phyloP scores from a whole-genome alignment of 73 alveolate genomes.

The Effrenium voratum region DNA sequence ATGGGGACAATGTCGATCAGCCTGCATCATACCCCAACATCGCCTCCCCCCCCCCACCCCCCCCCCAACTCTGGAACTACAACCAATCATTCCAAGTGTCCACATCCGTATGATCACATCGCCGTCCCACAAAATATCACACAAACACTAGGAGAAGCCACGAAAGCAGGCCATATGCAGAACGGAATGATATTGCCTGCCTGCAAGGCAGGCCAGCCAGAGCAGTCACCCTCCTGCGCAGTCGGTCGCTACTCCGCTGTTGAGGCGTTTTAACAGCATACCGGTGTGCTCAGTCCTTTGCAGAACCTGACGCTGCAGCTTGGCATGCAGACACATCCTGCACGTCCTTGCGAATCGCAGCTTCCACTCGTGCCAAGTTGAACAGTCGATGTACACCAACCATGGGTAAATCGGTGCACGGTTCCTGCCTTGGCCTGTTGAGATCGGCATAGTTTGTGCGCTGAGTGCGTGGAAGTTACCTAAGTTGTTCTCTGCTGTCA shows the following conservation, averaged over 20 bases:
- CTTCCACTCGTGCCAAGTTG: too few relatives aligned
- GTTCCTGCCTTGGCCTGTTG: constrained; percentile 37
- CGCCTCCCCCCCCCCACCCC: neutral
- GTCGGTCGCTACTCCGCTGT: too few relatives aligned
- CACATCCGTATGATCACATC: neutral
- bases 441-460: constrained; percentile 27
- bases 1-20: too few relatives aligned
- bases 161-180: too few relatives aligned
- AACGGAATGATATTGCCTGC: neutral
- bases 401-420: too few relatives aligned
- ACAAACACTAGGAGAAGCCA: neutral
- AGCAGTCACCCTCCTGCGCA: constrained; percentile 44
- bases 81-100: neutral
- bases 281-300: too few relatives aligned
- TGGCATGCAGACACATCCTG: too few relatives aligned
- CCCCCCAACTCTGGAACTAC: neutral
- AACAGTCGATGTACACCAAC: too few relatives aligned
- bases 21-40: too few relatives aligned
- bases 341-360: too few relatives aligned
- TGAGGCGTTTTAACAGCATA: too few relatives aligned
- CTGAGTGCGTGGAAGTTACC: neutral
- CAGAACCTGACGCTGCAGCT: neutral
- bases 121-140: neutral
- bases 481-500: neutral
- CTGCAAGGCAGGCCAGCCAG: constrained; percentile 80